A percentile compares a stretch with the other conserved stretches of the same genome.
phyloP scores from a whole-genome alignment of 257 asterid species.

The Solanum acaule region DNA sequence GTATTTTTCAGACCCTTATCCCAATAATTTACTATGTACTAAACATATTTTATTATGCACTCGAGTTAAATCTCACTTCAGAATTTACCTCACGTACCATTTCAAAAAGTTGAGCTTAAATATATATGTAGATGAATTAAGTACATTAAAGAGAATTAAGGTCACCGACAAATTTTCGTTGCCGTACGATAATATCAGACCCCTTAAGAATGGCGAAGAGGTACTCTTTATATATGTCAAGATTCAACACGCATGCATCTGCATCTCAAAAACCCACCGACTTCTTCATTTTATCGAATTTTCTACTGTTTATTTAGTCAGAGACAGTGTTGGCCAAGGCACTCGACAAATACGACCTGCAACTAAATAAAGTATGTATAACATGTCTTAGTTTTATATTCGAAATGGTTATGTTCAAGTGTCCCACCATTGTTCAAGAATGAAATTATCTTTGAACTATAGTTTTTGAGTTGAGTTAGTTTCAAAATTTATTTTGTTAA shows the following conservation, averaged over 20 bases:
- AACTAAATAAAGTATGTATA: neutral
- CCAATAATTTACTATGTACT: neutral
- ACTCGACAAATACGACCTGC: neutral
- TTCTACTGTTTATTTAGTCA: neutral
- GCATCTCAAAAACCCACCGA: neutral
- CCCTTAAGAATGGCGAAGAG: neutral
- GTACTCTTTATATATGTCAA: neutral
- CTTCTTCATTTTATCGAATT: neutral
- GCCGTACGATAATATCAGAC: neutral
- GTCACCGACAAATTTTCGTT: neutral
- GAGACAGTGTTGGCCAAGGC: neutral
- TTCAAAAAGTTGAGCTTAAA: neutral
- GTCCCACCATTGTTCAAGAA: neutral
- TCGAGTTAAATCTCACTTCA: neutral
- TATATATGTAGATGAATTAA: neutral
- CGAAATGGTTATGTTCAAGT: neutral
- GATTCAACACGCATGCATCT: neutral
- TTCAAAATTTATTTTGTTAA: neutral
- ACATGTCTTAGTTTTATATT: neutral
- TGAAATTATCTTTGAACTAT: neutral
- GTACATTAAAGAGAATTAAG: neutral
- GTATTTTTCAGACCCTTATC: too few species aligned
- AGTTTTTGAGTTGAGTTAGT: neutral
- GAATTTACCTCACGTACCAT: neutral
- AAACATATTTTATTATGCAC: neutral